Base-by-base conservation (phyloP, 2,329 filamentous ascomycete species). In the Chaetomium sp. region DNA sequence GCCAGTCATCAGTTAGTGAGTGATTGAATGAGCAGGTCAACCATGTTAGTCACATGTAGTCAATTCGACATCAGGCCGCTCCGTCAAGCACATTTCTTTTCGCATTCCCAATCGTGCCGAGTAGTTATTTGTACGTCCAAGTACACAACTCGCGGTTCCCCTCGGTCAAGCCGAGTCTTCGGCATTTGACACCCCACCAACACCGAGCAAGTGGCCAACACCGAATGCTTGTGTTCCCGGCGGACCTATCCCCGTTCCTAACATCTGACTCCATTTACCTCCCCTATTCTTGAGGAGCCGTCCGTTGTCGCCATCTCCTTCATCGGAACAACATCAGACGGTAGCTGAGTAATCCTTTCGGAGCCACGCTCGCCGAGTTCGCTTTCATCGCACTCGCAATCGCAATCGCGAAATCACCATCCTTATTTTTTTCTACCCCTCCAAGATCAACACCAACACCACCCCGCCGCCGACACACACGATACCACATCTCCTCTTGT, bases 171-270 rank as follows among this genome's bases (percentile, higher is more conserved):
- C 67, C 67, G 61, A 64, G 58, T 42, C 35, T 62, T 69, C 67
- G 67, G 67, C 67, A 67, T 53, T 29, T 31, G 38, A 45, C 23
- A 61, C 56, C 61, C 67, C 65, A 60, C 66, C 53, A 62, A 57
- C 31, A 38, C 66, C 65, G 67, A 67, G 50, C 3, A 29, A 29
- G 27, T 29, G 6, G 3, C 66, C 53, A 62, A 57, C 31, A 38
- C 66, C 65, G 67, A 67, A 45, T 13, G 35, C 64, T 54, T 47
- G n/a, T 45, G 57, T 51, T 63, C 56, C 66, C 65, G 59, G 57
- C 56, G 53, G 63, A 62, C 65, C 64, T 45, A 63, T 53, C 27
- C 56, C 57, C 38, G 45, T 58, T 56, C 38, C 29, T 67, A 56
- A 58, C 63, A 65, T 62, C 57, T 65, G 59, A 67, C 51, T 65